Percentiles rank a stretch among this genome's conserved stretches.
phyloP scores from a whole-genome alignment of 2,329 filamentous ascomycete species.

The Neofusicoccum sp. region DNA sequence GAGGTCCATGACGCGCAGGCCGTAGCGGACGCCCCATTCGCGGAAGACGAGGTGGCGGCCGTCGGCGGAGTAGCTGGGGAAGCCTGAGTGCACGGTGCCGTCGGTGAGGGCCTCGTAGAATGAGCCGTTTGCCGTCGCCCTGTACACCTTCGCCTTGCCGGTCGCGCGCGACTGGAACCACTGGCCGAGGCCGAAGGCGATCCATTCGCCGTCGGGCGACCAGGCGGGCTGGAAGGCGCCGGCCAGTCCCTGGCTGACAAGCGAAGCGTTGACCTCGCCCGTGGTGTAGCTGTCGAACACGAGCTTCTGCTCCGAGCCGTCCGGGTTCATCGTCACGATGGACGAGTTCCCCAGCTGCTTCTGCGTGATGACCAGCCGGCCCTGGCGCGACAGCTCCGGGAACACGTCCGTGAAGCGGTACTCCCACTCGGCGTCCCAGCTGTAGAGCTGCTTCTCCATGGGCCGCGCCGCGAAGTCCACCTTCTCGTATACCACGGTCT shows the following conservation, averaged over 20 bases:
- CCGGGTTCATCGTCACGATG: conserved; percentile 36
- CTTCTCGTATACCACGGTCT: conserved; percentile 28
- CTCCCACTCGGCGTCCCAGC: conserved; percentile 45
- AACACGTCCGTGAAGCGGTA: conserved; percentile 50
- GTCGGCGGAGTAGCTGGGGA: conserved; percentile 44
- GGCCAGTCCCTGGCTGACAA: conserved; percentile 32
- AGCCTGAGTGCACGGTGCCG: conserved; percentile 42
- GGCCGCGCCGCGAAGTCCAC: conserved; percentile 35
- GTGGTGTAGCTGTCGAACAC: conserved; percentile 34
- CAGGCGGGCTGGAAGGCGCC: conserved; percentile 48
- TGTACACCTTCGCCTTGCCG: conserved; percentile 28
- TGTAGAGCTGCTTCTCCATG: conserved; percentile 42
- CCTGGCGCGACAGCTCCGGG: conserved; percentile 35
- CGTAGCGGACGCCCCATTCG: conserved; percentile 35
- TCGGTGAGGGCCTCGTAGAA: conserved; percentile 38
- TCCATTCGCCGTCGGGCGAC: conserved; percentile 41
- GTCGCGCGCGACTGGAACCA: conserved; percentile 44
- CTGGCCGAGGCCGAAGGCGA: conserved; percentile 44
- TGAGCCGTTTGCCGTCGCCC: conserved; percentile 31
- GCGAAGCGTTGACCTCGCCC: conserved; percentile 23
- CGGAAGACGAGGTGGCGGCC: conserved; percentile 43
- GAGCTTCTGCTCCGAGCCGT: conserved; percentile 30
- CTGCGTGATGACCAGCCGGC: conserved; percentile 39
- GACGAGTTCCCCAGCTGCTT: conserved; percentile 47
- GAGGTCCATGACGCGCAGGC: conserved; percentile 39